Evolutionary conservation across 345 rosid genomes (phyloP).

Genomic region (Clarkia xantiana): DNA sequence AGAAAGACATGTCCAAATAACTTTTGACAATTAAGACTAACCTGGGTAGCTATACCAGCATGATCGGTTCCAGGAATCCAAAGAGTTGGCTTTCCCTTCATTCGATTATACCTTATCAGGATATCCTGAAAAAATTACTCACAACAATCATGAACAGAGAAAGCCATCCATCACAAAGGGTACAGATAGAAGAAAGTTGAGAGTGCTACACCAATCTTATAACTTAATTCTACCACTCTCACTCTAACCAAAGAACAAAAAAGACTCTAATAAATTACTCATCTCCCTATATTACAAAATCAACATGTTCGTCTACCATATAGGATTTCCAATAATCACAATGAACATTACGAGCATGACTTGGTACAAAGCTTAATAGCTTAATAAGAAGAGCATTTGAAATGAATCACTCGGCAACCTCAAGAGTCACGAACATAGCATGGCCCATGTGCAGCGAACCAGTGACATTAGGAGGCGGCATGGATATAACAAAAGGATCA

Average conservation of each 20-base stretch:
- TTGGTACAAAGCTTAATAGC: neutral
- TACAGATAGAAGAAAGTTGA: too few relatives aligned
- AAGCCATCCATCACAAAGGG: too few relatives aligned
- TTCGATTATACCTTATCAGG: constrained; percentile 78
- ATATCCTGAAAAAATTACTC: constrained; percentile 43
- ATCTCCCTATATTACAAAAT: too few relatives aligned
- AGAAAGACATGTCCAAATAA: neutral
- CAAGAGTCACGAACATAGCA: constrained; percentile 96
- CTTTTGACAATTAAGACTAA: constrained; percentile 15
- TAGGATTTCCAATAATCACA: too few relatives aligned
- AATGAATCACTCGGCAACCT: constrained; percentile 30
- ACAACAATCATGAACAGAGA: constrained; percentile 2
- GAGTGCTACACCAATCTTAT: too few relatives aligned
- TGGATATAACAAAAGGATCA: constrained; percentile 78
- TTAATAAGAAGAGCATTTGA: neutral
- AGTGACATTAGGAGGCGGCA: constrained; percentile 99
- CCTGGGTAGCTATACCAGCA: constrained; percentile 99
- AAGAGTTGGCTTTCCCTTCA: constrained; percentile 92
- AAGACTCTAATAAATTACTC: too few relatives aligned
- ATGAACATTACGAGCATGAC: neutral
- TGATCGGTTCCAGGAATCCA: constrained; percentile 99
- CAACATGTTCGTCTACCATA: too few relatives aligned
- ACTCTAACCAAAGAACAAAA: too few relatives aligned
- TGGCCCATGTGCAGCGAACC: constrained; percentile 98
- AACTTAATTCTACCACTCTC: too few relatives aligned